A percentile compares a stretch with the other conserved stretches of the same genome.
Conservation (phyloP, 2,329 filamentous ascomycete species). For the Kalmusia sp. region DNA sequence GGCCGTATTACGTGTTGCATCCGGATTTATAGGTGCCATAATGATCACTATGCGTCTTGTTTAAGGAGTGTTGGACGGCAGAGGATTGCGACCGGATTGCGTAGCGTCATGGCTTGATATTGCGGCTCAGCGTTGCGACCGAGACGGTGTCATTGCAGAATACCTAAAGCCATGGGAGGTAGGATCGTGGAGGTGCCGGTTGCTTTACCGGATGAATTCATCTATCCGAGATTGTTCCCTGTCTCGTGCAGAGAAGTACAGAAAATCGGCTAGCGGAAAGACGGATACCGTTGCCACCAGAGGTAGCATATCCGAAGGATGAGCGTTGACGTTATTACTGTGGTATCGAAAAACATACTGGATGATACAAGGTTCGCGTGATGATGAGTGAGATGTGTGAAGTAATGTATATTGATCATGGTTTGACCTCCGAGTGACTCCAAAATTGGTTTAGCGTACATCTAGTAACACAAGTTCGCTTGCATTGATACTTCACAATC, state of each 20-base stretch:
- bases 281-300: neutral
- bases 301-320: neutral
- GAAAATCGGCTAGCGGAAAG: neutral
- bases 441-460: no score
- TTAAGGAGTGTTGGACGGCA: neutral
- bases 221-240: slow-evolving; percentile 8
- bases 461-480: no score
- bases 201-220: slow-evolving; percentile 13
- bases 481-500: no score
- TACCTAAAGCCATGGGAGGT: neutral
- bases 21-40: neutral
- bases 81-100: neutral
- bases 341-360: neutral
- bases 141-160: slow-evolving; percentile 8
- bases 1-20: slow-evolving; percentile 5
- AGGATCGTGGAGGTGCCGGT: slow-evolving; percentile 1
- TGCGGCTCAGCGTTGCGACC: neutral
- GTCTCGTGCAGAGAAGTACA: neutral
- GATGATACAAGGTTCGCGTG: neutral
- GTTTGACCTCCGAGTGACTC: no score
- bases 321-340: no score
- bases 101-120: neutral
- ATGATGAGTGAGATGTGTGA: neutral
- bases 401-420: no score
- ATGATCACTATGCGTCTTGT: neutral